Evolutionary conservation across 768 basidiomycete genomes (phyloP).

Genomic region (Pholiota microspora): DNA sequence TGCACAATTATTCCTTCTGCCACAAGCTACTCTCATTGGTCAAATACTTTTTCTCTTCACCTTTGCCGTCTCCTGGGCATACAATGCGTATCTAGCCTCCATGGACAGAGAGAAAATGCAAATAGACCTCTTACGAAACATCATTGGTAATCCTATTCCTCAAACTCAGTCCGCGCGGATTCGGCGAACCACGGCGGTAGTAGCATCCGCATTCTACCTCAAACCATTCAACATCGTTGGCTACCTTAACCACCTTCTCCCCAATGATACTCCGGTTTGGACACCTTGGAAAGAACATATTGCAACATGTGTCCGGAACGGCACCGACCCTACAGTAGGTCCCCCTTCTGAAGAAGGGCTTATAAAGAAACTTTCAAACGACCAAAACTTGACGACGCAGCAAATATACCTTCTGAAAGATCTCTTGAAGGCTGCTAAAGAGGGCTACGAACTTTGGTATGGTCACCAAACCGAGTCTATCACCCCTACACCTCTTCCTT

Average conservation of each 20-base stretch:
- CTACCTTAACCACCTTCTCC: background rate
- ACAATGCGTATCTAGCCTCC: slow-evolving; percentile 17
- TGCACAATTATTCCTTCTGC: slow-evolving; percentile 18
- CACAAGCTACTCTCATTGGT: slow-evolving; percentile 16
- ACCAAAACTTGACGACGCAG: background rate
- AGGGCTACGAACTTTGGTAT: background rate
- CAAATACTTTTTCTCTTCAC: slow-evolving; percentile 18
- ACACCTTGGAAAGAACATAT: background rate
- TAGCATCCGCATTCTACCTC: background rate
- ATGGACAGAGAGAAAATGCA: slow-evolving; percentile 5
- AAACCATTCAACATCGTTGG: background rate
- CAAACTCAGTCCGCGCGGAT: background rate
- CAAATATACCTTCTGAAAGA: background rate
- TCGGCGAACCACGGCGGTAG: background rate
- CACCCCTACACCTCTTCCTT: too few species aligned
- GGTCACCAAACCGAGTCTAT: too few species aligned
- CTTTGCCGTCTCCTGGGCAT: slow-evolving; percentile 16
- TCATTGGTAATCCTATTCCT: background rate
- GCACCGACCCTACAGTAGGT: background rate
- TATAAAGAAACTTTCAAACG: background rate
- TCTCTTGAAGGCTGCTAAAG: background rate
- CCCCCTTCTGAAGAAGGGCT: background rate
- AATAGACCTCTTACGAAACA: background rate
- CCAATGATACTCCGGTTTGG: background rate
- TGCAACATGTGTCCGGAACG: background rate